A percentile compares a stretch with the other conserved stretches of the same genome.
These are phyloP conservation scores for Astrothelium subdiscretum DNA, from an alignment of 495 filamentous ascomycete species.

Conservation along the genomic window DNA sequence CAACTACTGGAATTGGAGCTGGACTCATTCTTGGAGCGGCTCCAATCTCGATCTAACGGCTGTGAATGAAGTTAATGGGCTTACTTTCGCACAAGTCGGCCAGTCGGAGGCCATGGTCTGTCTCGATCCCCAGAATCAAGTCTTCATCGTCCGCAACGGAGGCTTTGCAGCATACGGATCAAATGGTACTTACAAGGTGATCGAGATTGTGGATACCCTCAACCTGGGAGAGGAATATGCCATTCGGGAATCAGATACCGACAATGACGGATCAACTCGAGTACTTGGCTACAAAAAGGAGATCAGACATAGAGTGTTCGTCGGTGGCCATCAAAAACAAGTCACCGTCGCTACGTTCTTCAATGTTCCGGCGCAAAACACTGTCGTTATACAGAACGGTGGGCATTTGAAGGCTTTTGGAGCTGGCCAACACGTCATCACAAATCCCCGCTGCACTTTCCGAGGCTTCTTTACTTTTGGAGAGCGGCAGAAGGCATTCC, in stretches of 20 bases:
- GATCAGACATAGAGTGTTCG: background rate
- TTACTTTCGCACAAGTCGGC: background rate
- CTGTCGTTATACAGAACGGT: background rate
- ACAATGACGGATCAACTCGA: background rate
- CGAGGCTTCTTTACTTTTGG: background rate
- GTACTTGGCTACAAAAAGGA: background rate
- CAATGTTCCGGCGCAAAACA: background rate
- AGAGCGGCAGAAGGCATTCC: background rate
- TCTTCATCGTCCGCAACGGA: slow-evolving; percentile 1
- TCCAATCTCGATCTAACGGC: background rate
- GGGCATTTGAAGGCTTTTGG: background rate
- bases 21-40: background rate
- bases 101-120: background rate
- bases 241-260: background rate
- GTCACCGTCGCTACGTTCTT: slow-evolving; percentile 1
- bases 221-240: background rate
- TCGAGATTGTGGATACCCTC: background rate
- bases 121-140: slow-evolving; percentile 1
- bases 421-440: background rate
- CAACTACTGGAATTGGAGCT: slow-evolving; percentile 2
- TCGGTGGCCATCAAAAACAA: background rate
- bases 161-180: background rate
- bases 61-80: background rate
- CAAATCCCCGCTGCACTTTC: background rate
- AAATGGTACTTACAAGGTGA: background rate